phyloP scores from a whole-genome alignment of 2,329 filamentous ascomycete species.

The Epichloe baconii region DNA sequence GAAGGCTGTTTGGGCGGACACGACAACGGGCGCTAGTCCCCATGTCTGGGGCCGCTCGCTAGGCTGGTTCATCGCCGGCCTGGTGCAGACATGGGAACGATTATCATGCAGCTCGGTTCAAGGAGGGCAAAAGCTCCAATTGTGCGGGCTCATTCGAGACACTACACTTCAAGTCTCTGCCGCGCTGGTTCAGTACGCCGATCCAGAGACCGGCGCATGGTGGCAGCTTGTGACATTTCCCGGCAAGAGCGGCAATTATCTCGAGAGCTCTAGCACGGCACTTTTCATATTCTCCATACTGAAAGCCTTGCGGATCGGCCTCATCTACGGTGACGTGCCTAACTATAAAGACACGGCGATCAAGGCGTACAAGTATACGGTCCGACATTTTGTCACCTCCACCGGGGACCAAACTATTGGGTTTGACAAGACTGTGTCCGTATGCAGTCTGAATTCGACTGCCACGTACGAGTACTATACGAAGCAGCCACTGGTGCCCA shows the following conservation, averaged over 20 bases:
- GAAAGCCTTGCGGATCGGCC: constrained; percentile 6
- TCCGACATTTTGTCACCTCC: constrained; percentile 31
- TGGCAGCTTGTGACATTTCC: constrained; percentile 39
- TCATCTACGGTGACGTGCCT: constrained; percentile 1
- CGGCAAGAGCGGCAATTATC: constrained; percentile 41
- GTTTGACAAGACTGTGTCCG: constrained; percentile 24
- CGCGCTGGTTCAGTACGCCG: constrained; percentile 22
- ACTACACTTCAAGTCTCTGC: neutral
- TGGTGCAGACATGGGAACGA: constrained; percentile 36
- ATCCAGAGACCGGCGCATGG: constrained; percentile 37
- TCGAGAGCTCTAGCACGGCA: constrained; percentile 45
- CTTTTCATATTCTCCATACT: constrained; percentile 38
- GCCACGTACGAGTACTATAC: constrained; percentile 28
- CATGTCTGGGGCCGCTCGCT: constrained; percentile 40
- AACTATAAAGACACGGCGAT: constrained; percentile 12
- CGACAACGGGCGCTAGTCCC: constrained; percentile 34
- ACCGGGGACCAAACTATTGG: constrained; percentile 27
- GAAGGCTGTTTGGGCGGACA: constrained; percentile 37
- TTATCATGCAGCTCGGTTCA: constrained; percentile 14
- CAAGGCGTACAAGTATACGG: constrained; percentile 21
- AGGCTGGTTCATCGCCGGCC: constrained; percentile 40
- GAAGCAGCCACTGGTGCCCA: constrained; percentile 20
- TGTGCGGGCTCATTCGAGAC: constrained; percentile 11
- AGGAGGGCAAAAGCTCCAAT: neutral
- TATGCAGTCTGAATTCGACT: constrained; percentile 29